phyloP scores from a whole-genome alignment of 2,329 filamentous ascomycete genomes.

The Trichoderma koningiopsis region DNA sequence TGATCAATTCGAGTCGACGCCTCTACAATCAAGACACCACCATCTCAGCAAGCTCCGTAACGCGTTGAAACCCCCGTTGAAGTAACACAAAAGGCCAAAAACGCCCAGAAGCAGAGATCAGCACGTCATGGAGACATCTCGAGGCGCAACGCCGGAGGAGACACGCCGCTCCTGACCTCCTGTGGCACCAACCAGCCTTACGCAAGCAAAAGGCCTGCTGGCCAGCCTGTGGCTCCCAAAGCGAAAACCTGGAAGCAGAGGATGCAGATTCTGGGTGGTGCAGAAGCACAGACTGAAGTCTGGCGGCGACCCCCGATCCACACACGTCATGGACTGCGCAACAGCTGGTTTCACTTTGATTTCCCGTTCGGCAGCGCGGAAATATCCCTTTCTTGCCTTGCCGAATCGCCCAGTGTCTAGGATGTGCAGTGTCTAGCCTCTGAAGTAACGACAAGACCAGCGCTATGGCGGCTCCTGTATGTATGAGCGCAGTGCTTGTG shows the following conservation, averaged over 20 bases:
- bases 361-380: background rate
- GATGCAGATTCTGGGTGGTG: background rate
- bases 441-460: background rate
- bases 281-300: background rate
- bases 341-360: conserved; percentile 3
- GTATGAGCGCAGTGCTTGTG: background rate
- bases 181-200: conserved; percentile 9
- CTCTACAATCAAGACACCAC: background rate
- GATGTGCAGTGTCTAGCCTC: background rate
- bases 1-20: background rate
- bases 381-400: background rate
- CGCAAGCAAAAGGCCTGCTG: background rate
- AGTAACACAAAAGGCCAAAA: conserved; percentile 3
- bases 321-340: conserved; percentile 25
- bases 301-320: conserved; percentile 21
- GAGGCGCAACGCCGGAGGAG: background rate
- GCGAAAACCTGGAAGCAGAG: background rate
- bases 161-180: background rate
- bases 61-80: background rate
- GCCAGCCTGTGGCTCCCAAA: conserved; percentile 8
- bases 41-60: background rate
- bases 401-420: background rate
- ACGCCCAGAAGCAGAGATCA: background rate
- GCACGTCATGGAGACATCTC: conserved; percentile 17
- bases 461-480: background rate